Conservation (phyloP, 2,329 filamentous ascomycete genomes). For the Neofusicoccum cordaticola region DNA sequence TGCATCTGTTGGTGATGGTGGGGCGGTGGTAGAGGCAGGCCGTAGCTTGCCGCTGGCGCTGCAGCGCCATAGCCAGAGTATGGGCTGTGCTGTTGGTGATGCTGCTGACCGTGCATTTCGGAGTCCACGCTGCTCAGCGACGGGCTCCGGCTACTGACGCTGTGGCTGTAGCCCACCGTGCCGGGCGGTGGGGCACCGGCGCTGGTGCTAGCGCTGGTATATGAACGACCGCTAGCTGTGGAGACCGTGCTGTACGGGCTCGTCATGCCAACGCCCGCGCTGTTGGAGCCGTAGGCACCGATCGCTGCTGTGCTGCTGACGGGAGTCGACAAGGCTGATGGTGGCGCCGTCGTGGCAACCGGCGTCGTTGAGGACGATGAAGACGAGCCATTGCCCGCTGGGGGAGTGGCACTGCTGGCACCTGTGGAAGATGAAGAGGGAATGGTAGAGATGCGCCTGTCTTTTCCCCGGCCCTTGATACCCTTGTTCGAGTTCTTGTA, state of each 20-base stretch:
- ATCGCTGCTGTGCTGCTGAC: constrained; percentile 1
- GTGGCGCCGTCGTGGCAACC: neutral
- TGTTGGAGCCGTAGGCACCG: neutral
- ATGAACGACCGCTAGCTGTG: constrained; percentile 5
- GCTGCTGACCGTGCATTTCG: constrained; percentile 14
- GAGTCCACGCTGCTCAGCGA: constrained; percentile 15
- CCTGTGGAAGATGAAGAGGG: constrained; percentile 20
- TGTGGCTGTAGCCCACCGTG: constrained; percentile 11
- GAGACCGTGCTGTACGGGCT: constrained; percentile 10
- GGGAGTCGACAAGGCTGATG: neutral
- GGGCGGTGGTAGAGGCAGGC: constrained; percentile 6
- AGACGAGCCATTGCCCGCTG: neutral
- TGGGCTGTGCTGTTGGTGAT: constrained; percentile 12
- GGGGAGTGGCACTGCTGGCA: neutral
- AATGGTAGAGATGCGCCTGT: constrained; percentile 60
- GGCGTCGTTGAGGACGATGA: constrained; percentile 5
- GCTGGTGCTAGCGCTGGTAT: neutral
- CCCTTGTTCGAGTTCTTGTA: constrained; percentile 99
- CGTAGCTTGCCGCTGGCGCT: neutral
- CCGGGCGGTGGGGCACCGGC: neutral
- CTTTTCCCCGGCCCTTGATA: constrained; percentile 92
- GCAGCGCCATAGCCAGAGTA: constrained; percentile 9
- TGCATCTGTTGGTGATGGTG: constrained; percentile 5
- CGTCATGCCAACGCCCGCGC: neutral
- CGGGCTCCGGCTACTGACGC: constrained; percentile 11